phyloP scores from a whole-genome alignment of 1,284 basidiomycete genomes.

The Albatrellus sp. region DNA sequence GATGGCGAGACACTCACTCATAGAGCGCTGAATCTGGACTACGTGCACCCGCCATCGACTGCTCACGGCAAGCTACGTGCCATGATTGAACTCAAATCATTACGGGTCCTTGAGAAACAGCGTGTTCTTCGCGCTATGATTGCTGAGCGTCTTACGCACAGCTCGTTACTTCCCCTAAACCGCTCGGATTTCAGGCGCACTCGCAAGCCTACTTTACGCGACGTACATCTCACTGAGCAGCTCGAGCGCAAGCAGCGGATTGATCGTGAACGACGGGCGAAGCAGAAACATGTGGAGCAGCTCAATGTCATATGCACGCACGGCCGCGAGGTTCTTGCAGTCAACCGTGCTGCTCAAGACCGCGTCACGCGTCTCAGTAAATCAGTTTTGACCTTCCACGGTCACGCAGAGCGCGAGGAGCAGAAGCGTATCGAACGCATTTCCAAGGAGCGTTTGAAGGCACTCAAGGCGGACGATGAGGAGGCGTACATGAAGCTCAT shows the following conservation, averaged over 20 bases:
- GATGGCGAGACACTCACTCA: constrained; percentile 33
- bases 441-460: constrained; percentile 96
- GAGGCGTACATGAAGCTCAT: constrained; percentile 99
- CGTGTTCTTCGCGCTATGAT: constrained; percentile 77
- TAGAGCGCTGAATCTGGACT: constrained; percentile 16
- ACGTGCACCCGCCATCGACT: constrained; percentile 37
- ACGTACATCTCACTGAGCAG: constrained; percentile 84
- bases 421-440: constrained; percentile 95
- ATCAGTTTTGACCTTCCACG: constrained; percentile 80
- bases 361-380: constrained; percentile 78
- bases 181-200: constrained; percentile 84
- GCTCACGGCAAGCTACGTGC: constrained; percentile 78
- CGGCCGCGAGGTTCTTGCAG: constrained; percentile 63
- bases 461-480: constrained; percentile 96
- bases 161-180: constrained; percentile 85
- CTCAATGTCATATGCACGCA: constrained; percentile 83
- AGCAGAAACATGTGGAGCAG: constrained; percentile 95
- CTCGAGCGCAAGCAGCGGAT: constrained; percentile 86
- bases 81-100: constrained; percentile 87
- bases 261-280: constrained; percentile 88
- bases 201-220: constrained; percentile 81
- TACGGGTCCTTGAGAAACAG: constrained; percentile 89
- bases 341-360: constrained; percentile 56
- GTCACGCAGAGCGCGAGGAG: constrained; percentile 93
- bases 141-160: constrained; percentile 80